Percentiles rank a stretch among this genome's conserved stretches.
Conservation (phyloP, 345 rosid species). For the Citrus australasica region DNA sequence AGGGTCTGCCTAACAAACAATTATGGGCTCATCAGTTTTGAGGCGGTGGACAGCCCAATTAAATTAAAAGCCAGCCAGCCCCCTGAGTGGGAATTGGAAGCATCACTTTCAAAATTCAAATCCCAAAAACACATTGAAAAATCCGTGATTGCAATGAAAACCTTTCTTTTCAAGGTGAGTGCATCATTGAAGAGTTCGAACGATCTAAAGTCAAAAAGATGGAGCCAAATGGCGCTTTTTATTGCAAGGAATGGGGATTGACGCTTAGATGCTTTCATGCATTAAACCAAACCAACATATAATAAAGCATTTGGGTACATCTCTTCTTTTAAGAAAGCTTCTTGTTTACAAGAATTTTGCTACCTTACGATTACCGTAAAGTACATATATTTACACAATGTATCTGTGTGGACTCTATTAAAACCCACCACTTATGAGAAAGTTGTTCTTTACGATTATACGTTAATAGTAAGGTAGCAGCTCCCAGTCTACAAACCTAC, state of each 20-base stretch:
- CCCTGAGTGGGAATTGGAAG: neutral
- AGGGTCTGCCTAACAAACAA: neutral
- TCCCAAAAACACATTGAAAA: neutral
- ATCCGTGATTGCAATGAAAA: neutral
- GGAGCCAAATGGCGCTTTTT: neutral
- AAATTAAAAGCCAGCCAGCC: neutral
- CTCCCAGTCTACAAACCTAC: neutral
- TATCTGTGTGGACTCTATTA: no score
- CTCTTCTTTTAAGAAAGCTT: conserved; percentile 6
- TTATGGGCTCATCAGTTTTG: no score
- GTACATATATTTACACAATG: no score
- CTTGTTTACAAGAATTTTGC: no score
- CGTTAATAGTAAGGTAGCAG: no score
- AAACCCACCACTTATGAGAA: no score
- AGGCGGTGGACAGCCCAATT: neutral
- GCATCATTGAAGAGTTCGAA: neutral
- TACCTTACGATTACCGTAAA: no score
- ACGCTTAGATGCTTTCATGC: neutral
- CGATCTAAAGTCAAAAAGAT: neutral
- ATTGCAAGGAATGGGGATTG: neutral
- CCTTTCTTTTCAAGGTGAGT: neutral
- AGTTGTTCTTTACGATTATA: no score
- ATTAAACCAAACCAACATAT: neutral
- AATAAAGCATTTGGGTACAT: neutral
- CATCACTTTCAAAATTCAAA: neutral